phyloP scores from a whole-genome alignment of 768 basidiomycete species.

The Trametes cingulata region DNA sequence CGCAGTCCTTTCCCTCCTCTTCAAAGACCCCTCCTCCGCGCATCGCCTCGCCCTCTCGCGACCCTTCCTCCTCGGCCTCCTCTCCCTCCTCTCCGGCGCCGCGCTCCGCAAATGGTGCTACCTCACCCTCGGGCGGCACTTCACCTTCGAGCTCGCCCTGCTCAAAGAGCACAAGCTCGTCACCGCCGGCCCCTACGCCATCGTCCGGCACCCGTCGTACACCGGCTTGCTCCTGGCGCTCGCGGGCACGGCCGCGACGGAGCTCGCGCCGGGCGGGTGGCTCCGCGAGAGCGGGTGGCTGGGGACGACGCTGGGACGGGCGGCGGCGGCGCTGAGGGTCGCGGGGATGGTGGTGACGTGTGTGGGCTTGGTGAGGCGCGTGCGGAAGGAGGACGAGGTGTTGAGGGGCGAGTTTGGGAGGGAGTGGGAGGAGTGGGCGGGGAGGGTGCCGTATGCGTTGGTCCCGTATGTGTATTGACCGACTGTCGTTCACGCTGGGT shows the following conservation, averaged over 20 bases:
- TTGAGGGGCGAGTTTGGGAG: conserved; percentile 6
- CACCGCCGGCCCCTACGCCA: conserved; percentile 18
- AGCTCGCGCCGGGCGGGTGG: neutral
- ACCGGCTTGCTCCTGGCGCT: neutral
- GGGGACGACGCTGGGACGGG: neutral
- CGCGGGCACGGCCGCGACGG: neutral
- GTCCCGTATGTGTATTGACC: conserved; percentile 8
- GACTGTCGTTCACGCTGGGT: too few relatives aligned
- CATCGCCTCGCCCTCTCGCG: neutral
- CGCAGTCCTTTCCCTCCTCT: neutral
- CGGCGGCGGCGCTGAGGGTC: neutral
- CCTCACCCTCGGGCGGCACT: conserved; percentile 15
- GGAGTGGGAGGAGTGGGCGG: conserved; percentile 10
- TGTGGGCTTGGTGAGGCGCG: neutral
- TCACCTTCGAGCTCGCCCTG: conserved; percentile 21
- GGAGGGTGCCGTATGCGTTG: conserved; percentile 2
- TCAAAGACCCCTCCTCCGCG: neutral
- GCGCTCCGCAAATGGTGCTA: conserved; percentile 2
- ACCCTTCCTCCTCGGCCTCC: neutral
- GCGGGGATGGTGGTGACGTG: neutral
- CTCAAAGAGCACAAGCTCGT: conserved; percentile 18
- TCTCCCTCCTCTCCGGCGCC: neutral
- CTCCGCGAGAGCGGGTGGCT: neutral
- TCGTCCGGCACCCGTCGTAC: conserved; percentile 24
- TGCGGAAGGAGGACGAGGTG: conserved; percentile 6